phyloP scores from a whole-genome alignment of 129 eudicot species.

The Gnaphalium uliginosum region DNA sequence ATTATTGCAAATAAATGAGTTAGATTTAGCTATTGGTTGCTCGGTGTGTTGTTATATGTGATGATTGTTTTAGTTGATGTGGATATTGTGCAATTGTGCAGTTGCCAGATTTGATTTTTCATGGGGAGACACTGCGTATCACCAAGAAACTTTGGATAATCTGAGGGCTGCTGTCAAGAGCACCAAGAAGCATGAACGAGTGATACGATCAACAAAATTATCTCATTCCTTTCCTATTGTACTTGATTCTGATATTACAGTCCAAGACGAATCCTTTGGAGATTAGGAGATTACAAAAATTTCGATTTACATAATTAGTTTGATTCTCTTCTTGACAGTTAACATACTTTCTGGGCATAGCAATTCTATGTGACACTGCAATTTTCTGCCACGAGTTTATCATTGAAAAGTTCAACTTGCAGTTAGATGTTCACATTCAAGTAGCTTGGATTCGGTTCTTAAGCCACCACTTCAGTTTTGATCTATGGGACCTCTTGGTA shows the following conservation, averaged over 20 bases:
- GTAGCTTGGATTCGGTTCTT: conserved; percentile 8
- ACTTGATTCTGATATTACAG: too few relatives aligned
- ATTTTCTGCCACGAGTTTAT: neutral
- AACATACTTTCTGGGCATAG: neutral
- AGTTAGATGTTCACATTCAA: conserved; percentile 3
- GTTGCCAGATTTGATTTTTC: too few relatives aligned
- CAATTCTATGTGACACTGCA: neutral
- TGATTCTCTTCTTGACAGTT: neutral
- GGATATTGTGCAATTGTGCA: too few relatives aligned
- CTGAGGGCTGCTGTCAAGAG: too few relatives aligned
- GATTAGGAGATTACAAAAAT: neutral
- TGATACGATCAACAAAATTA: neutral
- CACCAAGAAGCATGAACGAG: too few relatives aligned
- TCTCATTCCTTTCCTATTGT: too few relatives aligned
- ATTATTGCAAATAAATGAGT: too few relatives aligned
- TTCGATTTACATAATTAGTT: neutral
- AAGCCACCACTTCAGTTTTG: neutral
- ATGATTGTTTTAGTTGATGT: too few relatives aligned
- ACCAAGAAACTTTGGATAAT: too few relatives aligned
- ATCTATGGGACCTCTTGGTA: neutral
- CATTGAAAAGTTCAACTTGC: neutral
- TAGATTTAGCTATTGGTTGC: too few relatives aligned
- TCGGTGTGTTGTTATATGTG: too few relatives aligned
- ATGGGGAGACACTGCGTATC: too few relatives aligned
- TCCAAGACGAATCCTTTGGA: neutral